A percentile compares a stretch with the other conserved stretches of the same genome.
Conservation (phyloP, 2,329 filamentous ascomycete genomes). For the Clonostachys byssicola region DNA sequence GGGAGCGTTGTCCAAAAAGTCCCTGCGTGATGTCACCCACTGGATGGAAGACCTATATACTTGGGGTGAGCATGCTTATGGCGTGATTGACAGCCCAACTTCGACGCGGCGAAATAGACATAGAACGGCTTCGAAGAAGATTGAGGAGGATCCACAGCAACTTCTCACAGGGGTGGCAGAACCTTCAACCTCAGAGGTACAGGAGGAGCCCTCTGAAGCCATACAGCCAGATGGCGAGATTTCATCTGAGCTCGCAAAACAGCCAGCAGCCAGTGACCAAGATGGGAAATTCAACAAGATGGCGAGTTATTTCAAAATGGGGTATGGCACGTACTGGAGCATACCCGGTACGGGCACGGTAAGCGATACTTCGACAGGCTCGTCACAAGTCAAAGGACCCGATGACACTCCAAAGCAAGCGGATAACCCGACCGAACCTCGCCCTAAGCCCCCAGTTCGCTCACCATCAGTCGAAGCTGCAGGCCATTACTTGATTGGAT, state of each 20-base stretch:
- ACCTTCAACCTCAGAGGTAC: too few species aligned
- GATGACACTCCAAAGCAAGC: neutral
- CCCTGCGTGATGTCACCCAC: conserved; percentile 67
- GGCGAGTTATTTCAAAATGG: conserved; percentile 62
- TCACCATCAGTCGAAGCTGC: conserved; percentile 18
- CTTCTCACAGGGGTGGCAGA: neutral
- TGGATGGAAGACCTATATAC: conserved; percentile 90
- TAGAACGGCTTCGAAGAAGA: conserved; percentile 16
- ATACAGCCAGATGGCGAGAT: too few species aligned
- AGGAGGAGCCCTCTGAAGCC: too few species aligned
- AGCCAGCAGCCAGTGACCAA: too few species aligned
- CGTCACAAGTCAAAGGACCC: neutral
- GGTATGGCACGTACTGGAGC: conserved; percentile 65
- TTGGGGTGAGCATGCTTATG: conserved; percentile 82
- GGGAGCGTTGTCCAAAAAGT: conserved; percentile 67
- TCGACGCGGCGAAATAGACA: conserved; percentile 50
- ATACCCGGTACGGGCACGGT: conserved; percentile 21
- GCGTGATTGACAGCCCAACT: conserved; percentile 73
- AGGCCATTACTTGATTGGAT: conserved; percentile 62
- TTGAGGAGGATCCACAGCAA: neutral
- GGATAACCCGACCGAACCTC: neutral
- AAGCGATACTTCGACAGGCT: conserved; percentile 7
- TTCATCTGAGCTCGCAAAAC: too few species aligned
- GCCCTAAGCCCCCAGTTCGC: neutral
- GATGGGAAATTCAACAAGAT: conserved; percentile 20